Percentiles rank a stretch among this genome's conserved stretches.
phyloP scores from a whole-genome alignment of 2,329 filamentous ascomycete genomes.

The Stachybotrys chartarum region DNA sequence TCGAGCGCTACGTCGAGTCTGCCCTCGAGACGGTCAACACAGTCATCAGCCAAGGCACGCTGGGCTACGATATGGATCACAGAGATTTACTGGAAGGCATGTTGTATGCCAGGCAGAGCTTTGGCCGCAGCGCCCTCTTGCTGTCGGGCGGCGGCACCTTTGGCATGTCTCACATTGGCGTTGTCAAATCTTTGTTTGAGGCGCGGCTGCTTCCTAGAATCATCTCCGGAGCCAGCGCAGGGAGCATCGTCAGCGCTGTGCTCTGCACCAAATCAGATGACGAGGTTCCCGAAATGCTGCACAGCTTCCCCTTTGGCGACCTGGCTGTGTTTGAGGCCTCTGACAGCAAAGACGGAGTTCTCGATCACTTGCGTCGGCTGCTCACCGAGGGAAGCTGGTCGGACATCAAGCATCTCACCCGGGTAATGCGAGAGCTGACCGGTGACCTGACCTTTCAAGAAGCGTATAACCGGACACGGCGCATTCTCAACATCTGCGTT shows the following conservation, averaged over 20 bases:
- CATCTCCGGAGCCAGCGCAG: conserved; percentile 81
- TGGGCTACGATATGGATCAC: conserved; percentile 48
- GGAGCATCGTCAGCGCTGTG: conserved; percentile 77
- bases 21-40: conserved; percentile 67
- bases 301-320: conserved; percentile 71
- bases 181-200: conserved; percentile 74
- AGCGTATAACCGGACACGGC: conserved; percentile 86
- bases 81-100: conserved; percentile 59
- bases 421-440: conserved; percentile 73
- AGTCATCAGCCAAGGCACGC: conserved; percentile 55
- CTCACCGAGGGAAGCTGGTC: conserved; percentile 79
- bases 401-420: conserved; percentile 72
- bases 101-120: conserved; percentile 67
- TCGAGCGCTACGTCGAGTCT: conserved; percentile 80
- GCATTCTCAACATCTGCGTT: conserved; percentile 90
- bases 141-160: conserved; percentile 83
- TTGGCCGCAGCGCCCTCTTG: conserved; percentile 75
- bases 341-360: conserved; percentile 49
- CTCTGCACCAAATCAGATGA: conserved; percentile 72
- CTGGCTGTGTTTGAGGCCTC: conserved; percentile 70
- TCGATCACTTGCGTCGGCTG: conserved; percentile 64
- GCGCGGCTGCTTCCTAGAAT: conserved; percentile 71
- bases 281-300: conserved; percentile 64
- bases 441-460: conserved; percentile 94
- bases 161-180: conserved; percentile 87